phyloP scores from a whole-genome alignment of 345 rosid species.

The Eucalyptus cloeziana region DNA sequence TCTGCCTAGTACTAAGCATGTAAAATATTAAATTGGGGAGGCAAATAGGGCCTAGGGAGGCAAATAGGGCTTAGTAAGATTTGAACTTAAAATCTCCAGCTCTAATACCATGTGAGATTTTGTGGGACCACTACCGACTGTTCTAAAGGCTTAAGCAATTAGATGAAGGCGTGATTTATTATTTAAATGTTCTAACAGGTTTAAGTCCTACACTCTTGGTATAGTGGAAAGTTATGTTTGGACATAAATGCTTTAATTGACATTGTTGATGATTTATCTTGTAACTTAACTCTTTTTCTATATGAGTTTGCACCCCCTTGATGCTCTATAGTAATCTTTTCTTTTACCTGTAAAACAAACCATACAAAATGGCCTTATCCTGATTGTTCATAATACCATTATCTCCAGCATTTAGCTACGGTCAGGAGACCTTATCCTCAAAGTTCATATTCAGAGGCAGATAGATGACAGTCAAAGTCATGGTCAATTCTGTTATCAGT shows the following conservation, averaged over 20 bases:
- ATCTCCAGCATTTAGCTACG: not conserved
- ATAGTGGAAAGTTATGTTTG: not conserved
- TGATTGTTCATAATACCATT: not conserved
- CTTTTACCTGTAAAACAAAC: not conserved
- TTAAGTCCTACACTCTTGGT: not conserved
- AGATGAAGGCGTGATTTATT: too few relatives aligned
- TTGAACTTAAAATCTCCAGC: too few relatives aligned
- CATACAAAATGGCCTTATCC: not conserved
- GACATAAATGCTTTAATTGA: not conserved
- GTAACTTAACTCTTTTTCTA: not conserved
- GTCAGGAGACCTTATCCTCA: not conserved
- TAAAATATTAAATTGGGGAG: too few relatives aligned
- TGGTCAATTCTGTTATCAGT: not conserved
- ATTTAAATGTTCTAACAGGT: too few relatives aligned
- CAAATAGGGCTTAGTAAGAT: too few relatives aligned
- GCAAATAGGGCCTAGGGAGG: too few relatives aligned
- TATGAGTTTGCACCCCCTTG: not conserved
- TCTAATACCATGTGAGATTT: too few relatives aligned
- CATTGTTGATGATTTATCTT: not conserved
- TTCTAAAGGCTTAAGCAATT: too few relatives aligned
- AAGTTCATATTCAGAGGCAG: not conserved
- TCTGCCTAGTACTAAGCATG: too few relatives aligned
- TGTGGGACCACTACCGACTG: rapidly evolving
- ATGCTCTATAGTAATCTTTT: not conserved
- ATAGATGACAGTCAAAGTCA: not conserved